Percentiles rank a stretch among this genome's conserved stretches.
phyloP scores from a whole-genome alignment of 2,329 filamentous ascomycete genomes.

The Aphanoascus verrucosus region DNA sequence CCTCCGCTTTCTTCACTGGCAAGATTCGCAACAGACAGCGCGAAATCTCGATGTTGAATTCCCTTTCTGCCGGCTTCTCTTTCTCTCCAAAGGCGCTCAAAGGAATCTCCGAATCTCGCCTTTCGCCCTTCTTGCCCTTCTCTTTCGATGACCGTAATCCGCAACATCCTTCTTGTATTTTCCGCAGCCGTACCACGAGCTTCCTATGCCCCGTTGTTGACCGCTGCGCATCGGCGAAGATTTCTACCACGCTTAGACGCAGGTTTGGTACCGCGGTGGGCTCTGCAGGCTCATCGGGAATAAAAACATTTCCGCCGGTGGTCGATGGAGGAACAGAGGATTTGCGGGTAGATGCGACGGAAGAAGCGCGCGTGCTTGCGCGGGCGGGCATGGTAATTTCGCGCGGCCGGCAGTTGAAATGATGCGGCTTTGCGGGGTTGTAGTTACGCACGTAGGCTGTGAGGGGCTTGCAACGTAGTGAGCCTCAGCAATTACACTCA shows the following conservation, averaged over 20 bases:
- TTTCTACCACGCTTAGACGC: slow-evolving; percentile 59
- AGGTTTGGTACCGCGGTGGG: slow-evolving; percentile 43
- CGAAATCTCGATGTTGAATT: slow-evolving; percentile 78
- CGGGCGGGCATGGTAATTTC: slow-evolving; percentile 30
- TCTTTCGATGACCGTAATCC: slow-evolving; percentile 41
- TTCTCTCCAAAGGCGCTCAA: slow-evolving; percentile 36
- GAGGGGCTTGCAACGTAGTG: background rate
- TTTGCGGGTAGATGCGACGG: slow-evolving; percentile 30
- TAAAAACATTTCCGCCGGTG: slow-evolving; percentile 41
- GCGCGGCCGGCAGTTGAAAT: background rate
- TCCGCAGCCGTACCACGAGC: slow-evolving; percentile 73
- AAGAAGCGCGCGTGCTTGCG: slow-evolving; percentile 23
- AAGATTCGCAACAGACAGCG: slow-evolving; percentile 74
- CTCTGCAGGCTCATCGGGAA: slow-evolving; percentile 53
- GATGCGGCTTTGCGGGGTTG: background rate
- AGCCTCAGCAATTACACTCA: background rate
- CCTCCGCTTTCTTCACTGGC: slow-evolving; percentile 83
- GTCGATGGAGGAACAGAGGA: slow-evolving; percentile 57
- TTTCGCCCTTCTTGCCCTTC: slow-evolving; percentile 24
- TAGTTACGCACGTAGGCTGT: background rate
- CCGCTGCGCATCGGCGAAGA: slow-evolving; percentile 74
- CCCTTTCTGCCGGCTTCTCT: slow-evolving; percentile 66
- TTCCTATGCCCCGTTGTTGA: slow-evolving; percentile 87
- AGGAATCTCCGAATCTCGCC: slow-evolving; percentile 16
- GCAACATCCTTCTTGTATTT: slow-evolving; percentile 76